phyloP scores from a whole-genome alignment of 1,284 basidiomycete genomes.

The Apiotrichum porosum region DNA sequence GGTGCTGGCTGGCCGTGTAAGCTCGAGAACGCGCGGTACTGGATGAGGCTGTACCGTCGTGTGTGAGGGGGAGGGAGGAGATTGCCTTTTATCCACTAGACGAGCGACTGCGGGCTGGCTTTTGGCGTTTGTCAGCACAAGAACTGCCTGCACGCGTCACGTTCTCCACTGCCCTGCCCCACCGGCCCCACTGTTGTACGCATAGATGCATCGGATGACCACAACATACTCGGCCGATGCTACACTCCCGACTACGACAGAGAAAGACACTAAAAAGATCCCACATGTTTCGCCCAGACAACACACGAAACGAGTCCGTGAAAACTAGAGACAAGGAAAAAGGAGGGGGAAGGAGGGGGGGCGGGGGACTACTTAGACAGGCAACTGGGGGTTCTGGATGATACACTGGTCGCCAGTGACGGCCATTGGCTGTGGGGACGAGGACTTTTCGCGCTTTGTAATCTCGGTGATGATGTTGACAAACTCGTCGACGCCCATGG shows the following conservation, averaged over 20 bases:
- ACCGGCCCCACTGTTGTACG: neutral
- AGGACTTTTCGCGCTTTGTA: constrained; percentile 3
- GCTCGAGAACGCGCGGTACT: constrained; percentile 50
- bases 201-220: constrained; percentile 4
- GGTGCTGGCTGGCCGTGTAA: constrained; percentile 44
- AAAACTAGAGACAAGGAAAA: neutral
- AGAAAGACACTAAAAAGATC: neutral
- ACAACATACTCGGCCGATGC: constrained; percentile 4
- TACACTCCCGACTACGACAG: neutral
- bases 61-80: constrained; percentile 9
- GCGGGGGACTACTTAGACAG: too few species aligned
- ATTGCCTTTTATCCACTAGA: too few species aligned
- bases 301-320: neutral
- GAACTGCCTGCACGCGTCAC: neutral
- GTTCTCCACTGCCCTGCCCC: neutral
- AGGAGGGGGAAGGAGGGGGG: neutral
- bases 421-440: constrained; percentile 1
- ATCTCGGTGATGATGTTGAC: constrained; percentile 26
- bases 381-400: too few species aligned
- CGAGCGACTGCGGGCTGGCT: too few species aligned
- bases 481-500: constrained; percentile 52
- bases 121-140: too few species aligned
- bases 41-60: constrained; percentile 44
- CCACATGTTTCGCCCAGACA: too few species aligned
- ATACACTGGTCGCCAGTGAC: constrained; percentile 1